Base-by-base conservation (phyloP, 2,329 filamentous ascomycete genomes). In the Pezicula radicicola region DNA sequence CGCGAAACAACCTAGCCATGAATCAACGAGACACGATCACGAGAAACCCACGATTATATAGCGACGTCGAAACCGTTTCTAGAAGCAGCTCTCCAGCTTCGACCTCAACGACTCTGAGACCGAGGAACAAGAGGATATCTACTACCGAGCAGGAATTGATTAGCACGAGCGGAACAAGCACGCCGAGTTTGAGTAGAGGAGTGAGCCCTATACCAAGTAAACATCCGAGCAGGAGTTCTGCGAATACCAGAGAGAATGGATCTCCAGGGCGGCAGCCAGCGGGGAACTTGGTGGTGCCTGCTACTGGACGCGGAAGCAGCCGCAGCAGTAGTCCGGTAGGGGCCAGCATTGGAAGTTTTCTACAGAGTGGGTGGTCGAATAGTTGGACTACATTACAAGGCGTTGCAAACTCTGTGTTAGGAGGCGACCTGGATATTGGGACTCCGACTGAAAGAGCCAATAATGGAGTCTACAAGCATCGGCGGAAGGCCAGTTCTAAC, bases 131-230 rank as follows among this genome's bases (percentile, higher is more conserved):
- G 49, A 59, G 64, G 51, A 48, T 64, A 27, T 53, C 63, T 6
- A 37, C 55, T n/a, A 54, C 57, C 15, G 64, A 66, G 48, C 61
- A 64, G 44, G 66, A 68, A 49, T 55, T 67, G 28, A 53, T 58
- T 6, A 63, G 49, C 33, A 64, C 60, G 18, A 58, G 55, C 51
- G 59, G 57, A 27, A 63, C 53, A 3, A 60, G 55, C 57, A 73
- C 70, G 53, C 66, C 72, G 39, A 57, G 64, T 15, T 61, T 71
- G 21, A 76, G 74, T 60, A 72, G 76, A 54, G 70, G 70, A 8
- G 72, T 69, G 18, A 80, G 77, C 60, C 78, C 80, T 18, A 71
- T 80, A 47, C 76, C 77, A 6, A 68, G 71, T 7, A 66, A 71
- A 49, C 72, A 71, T 52, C 71, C 61, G n/a, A 64, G 62, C 50